Conservation (phyloP, 2,329 filamentous ascomycete species). For the Sporothrix pallida region DNA sequence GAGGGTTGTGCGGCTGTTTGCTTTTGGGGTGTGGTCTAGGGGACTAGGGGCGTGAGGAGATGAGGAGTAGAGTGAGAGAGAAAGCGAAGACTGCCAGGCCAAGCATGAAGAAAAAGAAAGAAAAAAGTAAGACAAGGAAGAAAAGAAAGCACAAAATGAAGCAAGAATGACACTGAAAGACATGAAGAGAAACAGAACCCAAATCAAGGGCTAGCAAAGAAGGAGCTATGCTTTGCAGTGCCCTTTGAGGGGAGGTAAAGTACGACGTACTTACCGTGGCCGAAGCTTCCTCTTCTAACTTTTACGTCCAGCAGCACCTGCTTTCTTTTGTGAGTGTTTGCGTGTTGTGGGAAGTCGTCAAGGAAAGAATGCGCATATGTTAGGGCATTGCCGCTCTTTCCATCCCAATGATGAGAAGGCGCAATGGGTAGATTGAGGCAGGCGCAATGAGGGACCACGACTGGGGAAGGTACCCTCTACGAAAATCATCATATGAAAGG, state of each 20-base stretch:
- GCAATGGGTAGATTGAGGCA: too few species aligned
- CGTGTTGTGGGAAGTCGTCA: not conserved
- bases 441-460: too few species aligned
- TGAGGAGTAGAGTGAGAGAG: not conserved
- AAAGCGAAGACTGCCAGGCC: not conserved
- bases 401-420: too few species aligned
- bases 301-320: not conserved
- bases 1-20: conserved; percentile 25
- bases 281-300: not conserved
- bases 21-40: conserved; percentile 8
- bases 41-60: not conserved
- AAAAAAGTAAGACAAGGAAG: not conserved
- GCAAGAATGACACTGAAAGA: not conserved
- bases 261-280: not conserved
- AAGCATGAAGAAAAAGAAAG: not conserved
- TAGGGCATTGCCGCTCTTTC: too few species aligned
- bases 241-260: not conserved
- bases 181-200: not conserved
- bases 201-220: not conserved
- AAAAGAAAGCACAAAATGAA: not conserved
- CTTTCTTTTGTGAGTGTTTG: not conserved
- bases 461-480: not conserved
- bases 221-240: not conserved
- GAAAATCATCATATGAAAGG: not conserved
- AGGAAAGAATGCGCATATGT: not conserved